Conservation (phyloP, 352 stramenopile genomes). For the Pythium sukuiense region DNA sequence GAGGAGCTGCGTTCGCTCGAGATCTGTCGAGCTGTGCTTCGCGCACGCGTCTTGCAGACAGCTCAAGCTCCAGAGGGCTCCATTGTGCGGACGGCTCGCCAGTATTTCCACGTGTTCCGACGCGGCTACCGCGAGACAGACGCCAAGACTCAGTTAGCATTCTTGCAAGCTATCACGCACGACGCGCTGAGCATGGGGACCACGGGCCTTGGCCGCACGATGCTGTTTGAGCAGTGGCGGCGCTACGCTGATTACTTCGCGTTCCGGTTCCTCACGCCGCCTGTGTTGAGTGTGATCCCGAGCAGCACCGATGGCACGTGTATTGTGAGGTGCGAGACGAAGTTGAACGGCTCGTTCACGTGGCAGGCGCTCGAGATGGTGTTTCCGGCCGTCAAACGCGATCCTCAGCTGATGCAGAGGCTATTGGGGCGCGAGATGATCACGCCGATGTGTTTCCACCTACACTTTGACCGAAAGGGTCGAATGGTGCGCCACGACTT, state of each 20-base stretch:
- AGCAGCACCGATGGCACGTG: neutral
- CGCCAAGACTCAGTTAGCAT: neutral
- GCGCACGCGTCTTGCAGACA: neutral
- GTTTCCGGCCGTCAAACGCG: too few species aligned
- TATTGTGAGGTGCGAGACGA: conserved; percentile 8
- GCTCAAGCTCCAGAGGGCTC: neutral
- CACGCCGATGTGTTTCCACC: neutral
- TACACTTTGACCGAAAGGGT: conserved; percentile 1
- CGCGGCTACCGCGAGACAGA: neutral
- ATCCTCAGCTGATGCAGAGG: neutral
- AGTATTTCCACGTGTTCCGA: conserved; percentile 10
- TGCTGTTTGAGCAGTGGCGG: conserved; percentile 13
- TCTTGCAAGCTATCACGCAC: too few species aligned
- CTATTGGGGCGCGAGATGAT: neutral
- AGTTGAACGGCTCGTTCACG: conserved; percentile 3
- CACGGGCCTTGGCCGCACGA: neutral
- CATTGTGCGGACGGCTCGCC: neutral
- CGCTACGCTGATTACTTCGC: conserved; percentile 13
- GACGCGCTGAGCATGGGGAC: too few species aligned
- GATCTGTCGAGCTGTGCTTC: neutral
- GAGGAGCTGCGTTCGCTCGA: neutral
- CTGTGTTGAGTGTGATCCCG: neutral
- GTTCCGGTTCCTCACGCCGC: conserved; percentile 1
- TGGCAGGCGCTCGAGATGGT: neutral
- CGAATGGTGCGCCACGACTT: conserved; percentile 6